Base-by-base conservation (phyloP, 2,329 filamentous ascomycete species). In the Alternaria triticina region DNA sequence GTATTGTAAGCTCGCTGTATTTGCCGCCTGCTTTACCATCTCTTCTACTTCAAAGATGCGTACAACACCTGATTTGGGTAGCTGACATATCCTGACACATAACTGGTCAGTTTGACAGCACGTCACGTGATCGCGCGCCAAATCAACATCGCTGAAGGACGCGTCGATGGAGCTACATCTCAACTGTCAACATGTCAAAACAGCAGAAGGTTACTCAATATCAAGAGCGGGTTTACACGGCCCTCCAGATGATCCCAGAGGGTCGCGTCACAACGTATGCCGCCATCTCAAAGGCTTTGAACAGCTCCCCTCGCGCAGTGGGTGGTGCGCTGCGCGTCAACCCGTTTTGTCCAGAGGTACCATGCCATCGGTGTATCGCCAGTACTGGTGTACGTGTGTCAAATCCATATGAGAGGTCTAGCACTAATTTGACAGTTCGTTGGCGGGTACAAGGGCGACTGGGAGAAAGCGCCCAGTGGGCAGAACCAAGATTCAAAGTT, bases 181-280 rank as follows among this genome's bases (percentile, higher is more conserved):
- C 49, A 54, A 45, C 25, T 15, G 9, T 54, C 52, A 51, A 40
- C 46, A 72, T 73, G 66, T 67, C 70, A 1, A 70, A 71, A 43
- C 69, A 69, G 61, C 59, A 71, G 17, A 74, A 71, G 62, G 75
- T 79, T 52, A 76, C 79, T 17, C 70, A 70, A 50, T 81, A 76
- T 56, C 79, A 81, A 59, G 74, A 77, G 49, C 80, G 79, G 51
- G 85, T 96, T 65, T 95, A 93, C 82, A 82, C 85, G 2, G 85
- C 91, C 5, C 87, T 96, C 4, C 90, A 90, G 74, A 91, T 93
- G 74, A 92, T 97, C 63, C 94, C 94, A 1, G 79, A 82, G 15
- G 93, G 93, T 30, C 84, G 84, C 57, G 90, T 94, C 74, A 93
- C 91, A 0, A 95, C 93, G 0, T 96, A 97, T 80, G 90, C 87